A percentile compares a stretch with the other conserved stretches of the same genome.
Conservation (phyloP, 441 rosid genomes). For the Croton laevigatus region DNA sequence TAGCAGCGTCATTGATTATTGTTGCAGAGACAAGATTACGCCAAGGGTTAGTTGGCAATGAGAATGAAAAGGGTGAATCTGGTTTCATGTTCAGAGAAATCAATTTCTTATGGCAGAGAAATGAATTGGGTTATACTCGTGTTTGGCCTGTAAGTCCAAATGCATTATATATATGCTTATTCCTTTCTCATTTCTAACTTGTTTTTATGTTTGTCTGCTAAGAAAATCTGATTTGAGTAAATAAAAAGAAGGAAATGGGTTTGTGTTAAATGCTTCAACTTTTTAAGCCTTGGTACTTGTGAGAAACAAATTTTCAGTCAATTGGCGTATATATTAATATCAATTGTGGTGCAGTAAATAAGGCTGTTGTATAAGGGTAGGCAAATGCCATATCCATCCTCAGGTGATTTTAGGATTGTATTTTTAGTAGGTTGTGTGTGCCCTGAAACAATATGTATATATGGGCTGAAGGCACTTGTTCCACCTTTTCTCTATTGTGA, state of each 20-base stretch:
- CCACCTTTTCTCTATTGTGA: not conserved
- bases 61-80: constrained; percentile 18
- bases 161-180: not conserved
- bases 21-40: constrained; percentile 28
- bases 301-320: not conserved
- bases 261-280: not conserved
- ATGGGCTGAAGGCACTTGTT: not conserved
- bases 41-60: constrained; percentile 19
- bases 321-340: not conserved
- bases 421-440: not conserved
- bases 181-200: not conserved
- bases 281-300: not conserved
- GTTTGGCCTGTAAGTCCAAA: constrained; percentile 53
- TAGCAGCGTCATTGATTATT: constrained; percentile 26
- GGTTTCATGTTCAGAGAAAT: constrained; percentile 12
- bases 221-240: not conserved
- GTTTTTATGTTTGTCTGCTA: not conserved
- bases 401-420: not conserved
- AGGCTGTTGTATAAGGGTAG: not conserved
- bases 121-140: constrained; percentile 39
- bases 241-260: not conserved
- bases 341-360: not conserved
- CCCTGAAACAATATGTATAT: not conserved
- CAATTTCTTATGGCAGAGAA: constrained; percentile 32
- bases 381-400: not conserved